These are phyloP conservation scores for Trichophyton rubrum DNA, from an alignment of 2,329 filamentous ascomycete genomes.

Conservation along the genomic window DNA sequence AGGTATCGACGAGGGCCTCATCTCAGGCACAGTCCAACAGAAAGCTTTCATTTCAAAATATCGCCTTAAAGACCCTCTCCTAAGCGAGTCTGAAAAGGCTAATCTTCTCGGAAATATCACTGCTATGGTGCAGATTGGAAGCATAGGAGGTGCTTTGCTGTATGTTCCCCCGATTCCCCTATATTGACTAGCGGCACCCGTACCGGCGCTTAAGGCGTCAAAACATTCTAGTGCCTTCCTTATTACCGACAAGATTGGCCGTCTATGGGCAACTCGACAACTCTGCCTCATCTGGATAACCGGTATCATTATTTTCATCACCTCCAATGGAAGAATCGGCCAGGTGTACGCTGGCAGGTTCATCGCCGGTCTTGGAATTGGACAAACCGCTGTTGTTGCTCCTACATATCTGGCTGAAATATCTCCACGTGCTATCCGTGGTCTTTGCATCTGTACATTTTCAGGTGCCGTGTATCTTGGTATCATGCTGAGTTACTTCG, in stretches of 20 bases:
- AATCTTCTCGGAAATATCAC: slow-evolving; percentile 66
- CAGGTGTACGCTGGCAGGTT: slow-evolving; percentile 35
- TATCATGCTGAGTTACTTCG: slow-evolving; percentile 68
- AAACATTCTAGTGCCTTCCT: slow-evolving; percentile 34
- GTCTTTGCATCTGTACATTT: slow-evolving; percentile 61
- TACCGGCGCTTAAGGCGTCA: neutral
- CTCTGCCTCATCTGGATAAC: slow-evolving; percentile 33
- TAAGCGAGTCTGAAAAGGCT: slow-evolving; percentile 43
- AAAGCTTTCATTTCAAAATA: slow-evolving; percentile 50
- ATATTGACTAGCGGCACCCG: neutral
- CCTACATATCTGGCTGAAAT: slow-evolving; percentile 64
- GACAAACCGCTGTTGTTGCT: slow-evolving; percentile 35
- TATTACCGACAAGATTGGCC: slow-evolving; percentile 38
- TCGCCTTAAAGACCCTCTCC: slow-evolving; percentile 38
- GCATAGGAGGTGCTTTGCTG: slow-evolving; percentile 57
- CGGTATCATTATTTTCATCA: slow-evolving; percentile 35
- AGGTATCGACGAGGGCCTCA: slow-evolving; percentile 63
- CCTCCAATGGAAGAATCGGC: slow-evolving; percentile 25
- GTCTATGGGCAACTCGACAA: slow-evolving; percentile 29
- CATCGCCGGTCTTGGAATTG: slow-evolving; percentile 33
- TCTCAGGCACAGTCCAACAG: slow-evolving; percentile 58
- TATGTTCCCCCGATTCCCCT: slow-evolving; percentile 17
- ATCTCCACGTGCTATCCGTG: slow-evolving; percentile 54
- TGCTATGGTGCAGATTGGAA: slow-evolving; percentile 70
- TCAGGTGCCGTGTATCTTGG: slow-evolving; percentile 62